These are phyloP conservation scores for Maudiozyma humilis DNA, from an alignment of 1,139 yeast species.

Conservation along the genomic window DNA sequence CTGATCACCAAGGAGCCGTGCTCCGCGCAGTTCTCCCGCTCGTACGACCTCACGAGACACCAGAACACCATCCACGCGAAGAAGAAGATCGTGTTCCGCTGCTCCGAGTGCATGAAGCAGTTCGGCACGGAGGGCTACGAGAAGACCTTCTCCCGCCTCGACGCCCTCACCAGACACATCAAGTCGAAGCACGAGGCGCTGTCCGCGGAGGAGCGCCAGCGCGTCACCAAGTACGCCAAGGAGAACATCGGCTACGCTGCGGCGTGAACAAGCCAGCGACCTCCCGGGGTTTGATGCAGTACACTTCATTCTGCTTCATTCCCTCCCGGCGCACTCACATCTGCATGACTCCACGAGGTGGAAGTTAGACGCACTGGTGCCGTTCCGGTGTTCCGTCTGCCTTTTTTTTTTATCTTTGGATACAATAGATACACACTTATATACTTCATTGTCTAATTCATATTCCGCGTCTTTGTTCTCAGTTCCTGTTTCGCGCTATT, in stretches of 20 bases:
- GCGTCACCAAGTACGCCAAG: conserved; percentile 65
- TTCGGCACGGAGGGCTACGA: conserved; percentile 35
- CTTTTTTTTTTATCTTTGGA: not conserved
- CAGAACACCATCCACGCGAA: conserved; percentile 94
- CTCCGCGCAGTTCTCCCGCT: conserved; percentile 78
- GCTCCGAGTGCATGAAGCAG: conserved; percentile 70
- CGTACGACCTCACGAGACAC: conserved; percentile 88
- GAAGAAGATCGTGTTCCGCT: conserved; percentile 75
- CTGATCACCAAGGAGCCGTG: conserved; percentile 59
- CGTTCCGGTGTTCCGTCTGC: not conserved
- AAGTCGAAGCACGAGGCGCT: conserved; percentile 73
- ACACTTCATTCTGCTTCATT: no score
- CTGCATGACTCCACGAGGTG: no score
- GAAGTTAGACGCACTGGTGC: no score
- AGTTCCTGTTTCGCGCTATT: no score
- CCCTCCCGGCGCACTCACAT: no score
- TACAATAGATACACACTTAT: not conserved
- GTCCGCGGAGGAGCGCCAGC: conserved; percentile 58
- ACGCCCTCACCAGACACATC: conserved; percentile 88
- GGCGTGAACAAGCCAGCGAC: conserved; percentile 12
- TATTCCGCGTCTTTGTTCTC: no score
- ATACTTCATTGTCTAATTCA: not conserved
- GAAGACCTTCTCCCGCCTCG: conserved; percentile 87
- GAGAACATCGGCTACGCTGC: conserved; percentile 59
- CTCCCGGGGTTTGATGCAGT: no score